Evolutionary conservation across 2,329 filamentous ascomycete species (phyloP).

Genomic region (Trichothecium roseum): DNA sequence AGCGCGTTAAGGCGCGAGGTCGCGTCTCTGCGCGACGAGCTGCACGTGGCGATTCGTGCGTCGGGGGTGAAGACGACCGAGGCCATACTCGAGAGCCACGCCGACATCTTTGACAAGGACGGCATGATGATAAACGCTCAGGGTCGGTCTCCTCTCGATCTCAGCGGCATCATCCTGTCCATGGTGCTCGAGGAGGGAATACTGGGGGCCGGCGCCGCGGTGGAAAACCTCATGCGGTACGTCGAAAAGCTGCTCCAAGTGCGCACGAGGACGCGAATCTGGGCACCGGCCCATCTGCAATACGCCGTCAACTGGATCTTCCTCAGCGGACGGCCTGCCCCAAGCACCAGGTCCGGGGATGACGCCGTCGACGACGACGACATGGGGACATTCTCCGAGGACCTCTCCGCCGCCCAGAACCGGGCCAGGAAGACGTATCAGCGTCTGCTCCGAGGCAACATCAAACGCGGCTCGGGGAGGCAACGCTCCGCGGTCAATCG

Average conservation of each 20-base stretch:
- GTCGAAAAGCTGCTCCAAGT: slow-evolving; percentile 23
- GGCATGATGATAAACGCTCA: slow-evolving; percentile 21
- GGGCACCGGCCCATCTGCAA: slow-evolving; percentile 29
- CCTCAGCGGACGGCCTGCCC: slow-evolving; percentile 11
- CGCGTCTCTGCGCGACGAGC: slow-evolving; percentile 10
- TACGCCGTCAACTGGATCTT: slow-evolving; percentile 28
- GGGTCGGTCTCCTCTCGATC: slow-evolving; percentile 11
- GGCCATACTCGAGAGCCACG: slow-evolving; percentile 25
- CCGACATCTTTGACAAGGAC: slow-evolving; percentile 28
- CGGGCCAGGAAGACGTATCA: slow-evolving; percentile 19
- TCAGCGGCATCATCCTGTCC: slow-evolving; percentile 30
- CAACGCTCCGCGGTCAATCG: slow-evolving; percentile 11
- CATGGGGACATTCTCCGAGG: slow-evolving; percentile 7
- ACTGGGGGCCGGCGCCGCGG: slow-evolving; percentile 10
- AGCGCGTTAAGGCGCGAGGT: slow-evolving; percentile 10
- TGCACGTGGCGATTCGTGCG: slow-evolving; percentile 15
- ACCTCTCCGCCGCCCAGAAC: slow-evolving; percentile 16
- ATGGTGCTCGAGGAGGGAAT: slow-evolving; percentile 38
- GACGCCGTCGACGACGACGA: background rate
- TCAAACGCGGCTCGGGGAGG: slow-evolving; percentile 10
- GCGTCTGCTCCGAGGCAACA: background rate
- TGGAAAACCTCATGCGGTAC: slow-evolving; percentile 24
- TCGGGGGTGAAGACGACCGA: slow-evolving; percentile 25
- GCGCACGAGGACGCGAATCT: slow-evolving; percentile 24
- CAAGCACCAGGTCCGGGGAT: slow-evolving; percentile 8